Base-by-base conservation (phyloP, 306 rosid genomes). In the Quercus agrifolia region DNA sequence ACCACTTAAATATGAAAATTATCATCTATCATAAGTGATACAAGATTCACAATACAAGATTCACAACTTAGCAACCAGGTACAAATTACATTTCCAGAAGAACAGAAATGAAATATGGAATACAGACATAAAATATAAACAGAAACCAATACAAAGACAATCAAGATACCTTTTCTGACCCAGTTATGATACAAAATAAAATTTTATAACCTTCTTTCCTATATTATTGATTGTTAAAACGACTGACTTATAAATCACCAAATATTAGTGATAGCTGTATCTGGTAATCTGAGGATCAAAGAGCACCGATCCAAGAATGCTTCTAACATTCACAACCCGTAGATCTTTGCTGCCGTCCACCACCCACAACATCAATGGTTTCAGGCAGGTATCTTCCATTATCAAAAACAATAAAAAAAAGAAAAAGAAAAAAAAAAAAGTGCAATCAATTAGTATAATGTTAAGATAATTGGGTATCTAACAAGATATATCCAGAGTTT, bases 271-370 rank as follows among this genome's bases (percentile, higher is more conserved):
- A 61, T 3, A 17, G 23, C 71, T 85, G 77, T 27, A 55, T 72
- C 30, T 56, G 64, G 77, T 77, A 79, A 81, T 74, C 81, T 73
- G 55, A 75, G 79, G 79, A 75, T 19, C 56, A 71, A 62, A 74
- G 21, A 73, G 82, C 74, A 73, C 71, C 68, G 30, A 56, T 80
- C 59, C 76, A 77, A 14, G 20, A 38, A 44, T 49, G 55, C 78
- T 58, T 72, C 66, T 83, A 94, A 79, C 98, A 94, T 85, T 92
- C 98, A 81, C 98, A 94, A 27, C 97, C 98, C 0, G 97, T 90
- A 14, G 98, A 91, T 86, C 96, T 90, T 81, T 92, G 98, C 69
- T 92, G 98, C 79, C 91, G 85, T 57, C 93, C 93, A 49, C 94
- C 98, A 44, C 91, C 90, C 14, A 73, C 93, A 49, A 94, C 94